Evolutionary conservation across 331 rosid genomes (phyloP).

Genomic region (Spiraea crenata): DNA sequence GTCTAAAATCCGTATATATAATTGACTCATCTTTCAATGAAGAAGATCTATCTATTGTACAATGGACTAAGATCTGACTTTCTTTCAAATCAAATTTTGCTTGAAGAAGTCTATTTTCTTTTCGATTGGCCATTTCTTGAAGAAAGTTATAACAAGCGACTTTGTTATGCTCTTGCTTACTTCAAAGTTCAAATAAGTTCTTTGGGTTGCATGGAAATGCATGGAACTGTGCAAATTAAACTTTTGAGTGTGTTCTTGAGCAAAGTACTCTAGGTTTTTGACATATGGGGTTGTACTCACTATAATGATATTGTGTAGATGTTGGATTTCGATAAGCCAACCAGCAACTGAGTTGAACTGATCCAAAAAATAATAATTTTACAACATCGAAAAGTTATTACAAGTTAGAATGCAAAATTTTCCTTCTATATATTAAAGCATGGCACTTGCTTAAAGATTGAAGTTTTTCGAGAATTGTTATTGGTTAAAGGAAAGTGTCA

Average conservation of each 20-base stretch:
- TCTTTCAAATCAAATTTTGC: not conserved
- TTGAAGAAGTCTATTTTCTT: not conserved
- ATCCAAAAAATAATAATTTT: too few species aligned
- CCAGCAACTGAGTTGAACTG: too few species aligned
- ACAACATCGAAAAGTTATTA: too few species aligned
- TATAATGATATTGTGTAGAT: not conserved
- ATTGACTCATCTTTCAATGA: constrained; percentile 17
- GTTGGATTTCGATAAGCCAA: not conserved
- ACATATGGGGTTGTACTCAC: not conserved
- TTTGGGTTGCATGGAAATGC: not conserved
- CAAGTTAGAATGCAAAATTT: not conserved
- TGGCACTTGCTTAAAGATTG: too few species aligned
- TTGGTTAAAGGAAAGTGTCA: not conserved
- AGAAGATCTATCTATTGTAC: constrained; percentile 7
- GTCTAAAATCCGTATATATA: constrained; percentile 1
- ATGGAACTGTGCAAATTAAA: not conserved
- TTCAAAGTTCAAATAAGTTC: not conserved
- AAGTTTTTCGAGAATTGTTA: too few species aligned
- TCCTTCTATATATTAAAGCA: too few species aligned
- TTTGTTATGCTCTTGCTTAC: not conserved
- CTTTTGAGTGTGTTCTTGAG: not conserved
- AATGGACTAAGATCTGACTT: not conserved
- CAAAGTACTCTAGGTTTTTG: not conserved
- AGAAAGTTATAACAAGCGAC: not conserved
- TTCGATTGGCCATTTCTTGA: not conserved